Evolutionary conservation across 768 basidiomycete genomes (phyloP), one percentile per base, ranked within the genome.

Genomic region (Termitomyces sp.): DNA sequence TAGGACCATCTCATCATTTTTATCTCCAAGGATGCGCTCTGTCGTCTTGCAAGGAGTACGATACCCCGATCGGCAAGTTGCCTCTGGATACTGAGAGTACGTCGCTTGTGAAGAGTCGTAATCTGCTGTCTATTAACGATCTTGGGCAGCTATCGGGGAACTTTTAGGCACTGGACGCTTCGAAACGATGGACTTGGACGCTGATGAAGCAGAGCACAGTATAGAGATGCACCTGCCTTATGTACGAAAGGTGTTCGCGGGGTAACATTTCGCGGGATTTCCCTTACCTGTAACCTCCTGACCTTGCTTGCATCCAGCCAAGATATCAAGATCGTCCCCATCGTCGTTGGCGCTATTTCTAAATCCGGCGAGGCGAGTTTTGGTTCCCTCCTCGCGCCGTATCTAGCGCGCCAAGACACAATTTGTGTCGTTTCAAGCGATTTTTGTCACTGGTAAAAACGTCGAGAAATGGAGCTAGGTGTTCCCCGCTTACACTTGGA

Each of bases 221-320:
- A 84, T 99, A 55, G 97, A 99, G 75, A 95, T 99, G 92, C 95
- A 98, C 66, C 80, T 98, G 18, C 94, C 96, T 6, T 95, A 92
- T 69, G 75, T 97, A 43, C 82, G 90, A 51, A 92, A 92, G 70
- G 73, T 88, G 12, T 97, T 96, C 59, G 79, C 90, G 70, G 84
- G 84, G 92, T 93, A 66, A 62, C 6, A n/a, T 76, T 67, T 6
- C 35, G 2, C 14, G 8, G 12, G 4, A 6, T 1, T 24, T 3
- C 9, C 22, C 16, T 20, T 9, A 10, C 6, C 13, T 43, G 47
- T 9, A 42, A 45, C 35, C 16, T 28, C 6, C 55, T 32, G 45
- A 24, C 35, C 36, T 65, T n/a, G n/a, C 40, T 42, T 20, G 26
- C 32, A 35, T 26, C 26, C 58, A 93, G 90, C 45, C 71, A 78